phyloP scores from a whole-genome alignment of 345 rosid genomes.

The Balakata baccata region DNA sequence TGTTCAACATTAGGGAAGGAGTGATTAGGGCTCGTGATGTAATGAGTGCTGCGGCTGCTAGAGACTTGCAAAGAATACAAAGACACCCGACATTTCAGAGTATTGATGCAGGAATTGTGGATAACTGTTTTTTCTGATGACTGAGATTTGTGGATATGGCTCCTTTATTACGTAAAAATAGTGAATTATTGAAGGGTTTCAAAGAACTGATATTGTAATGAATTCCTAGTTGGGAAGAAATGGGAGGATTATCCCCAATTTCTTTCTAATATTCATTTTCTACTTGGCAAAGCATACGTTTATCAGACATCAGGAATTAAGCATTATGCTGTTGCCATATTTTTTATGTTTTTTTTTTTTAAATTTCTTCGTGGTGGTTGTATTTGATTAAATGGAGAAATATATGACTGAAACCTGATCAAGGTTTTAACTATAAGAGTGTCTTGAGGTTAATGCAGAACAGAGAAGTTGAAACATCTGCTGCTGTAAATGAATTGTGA shows the following conservation, averaged over 20 bases:
- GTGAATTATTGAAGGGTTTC: conserved; percentile 22
- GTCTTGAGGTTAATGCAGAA: neutral
- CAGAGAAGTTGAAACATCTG: neutral
- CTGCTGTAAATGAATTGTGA: neutral
- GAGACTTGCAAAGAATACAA: conserved; percentile 7
- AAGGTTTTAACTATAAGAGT: neutral
- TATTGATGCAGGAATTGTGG: conserved; percentile 33
- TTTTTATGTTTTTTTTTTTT: too few relatives aligned
- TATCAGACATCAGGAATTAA: neutral
- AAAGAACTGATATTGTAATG: conserved; percentile 16
- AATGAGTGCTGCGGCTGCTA: conserved; percentile 9
- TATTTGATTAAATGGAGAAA: neutral
- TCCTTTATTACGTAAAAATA: conserved; percentile 21
- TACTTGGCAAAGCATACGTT: neutral
- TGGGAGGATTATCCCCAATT: conserved; percentile 18
- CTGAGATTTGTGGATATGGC: conserved; percentile 35
- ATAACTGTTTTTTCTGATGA: conserved; percentile 24
- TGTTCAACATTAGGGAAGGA: conserved; percentile 5
- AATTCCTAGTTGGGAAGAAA: conserved; percentile 6
- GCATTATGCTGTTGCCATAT: neutral
- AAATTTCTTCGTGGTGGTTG: neutral
- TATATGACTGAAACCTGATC: neutral
- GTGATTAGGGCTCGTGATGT: conserved; percentile 9
- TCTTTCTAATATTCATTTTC: conserved; percentile 17
- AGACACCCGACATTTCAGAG: conserved; percentile 10